Conservation (phyloP, 805 yeast species). For the Cyberlindnera suaveolens region DNA sequence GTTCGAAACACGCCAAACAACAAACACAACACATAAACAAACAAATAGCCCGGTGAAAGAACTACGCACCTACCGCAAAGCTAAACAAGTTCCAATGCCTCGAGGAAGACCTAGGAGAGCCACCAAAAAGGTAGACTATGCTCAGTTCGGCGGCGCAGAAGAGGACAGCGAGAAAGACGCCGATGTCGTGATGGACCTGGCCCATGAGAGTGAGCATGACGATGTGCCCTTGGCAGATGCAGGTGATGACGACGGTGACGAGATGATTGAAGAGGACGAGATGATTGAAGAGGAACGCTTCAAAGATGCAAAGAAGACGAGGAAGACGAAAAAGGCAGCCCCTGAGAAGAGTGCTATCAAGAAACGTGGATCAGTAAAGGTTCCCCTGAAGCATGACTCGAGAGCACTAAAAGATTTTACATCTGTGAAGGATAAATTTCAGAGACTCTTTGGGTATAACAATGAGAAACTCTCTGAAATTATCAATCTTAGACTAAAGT, state of each 20-base stretch:
- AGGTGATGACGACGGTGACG: constrained; percentile 5
- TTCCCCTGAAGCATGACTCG: constrained; percentile 16
- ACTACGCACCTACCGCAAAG: too few relatives aligned
- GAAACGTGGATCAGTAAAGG: neutral
- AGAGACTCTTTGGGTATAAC: constrained; percentile 45
- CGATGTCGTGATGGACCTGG: constrained; percentile 5
- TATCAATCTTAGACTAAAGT: constrained; percentile 39
- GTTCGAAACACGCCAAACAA: too few relatives aligned
- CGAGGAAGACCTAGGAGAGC: constrained; percentile 6
- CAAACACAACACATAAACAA: too few relatives aligned
- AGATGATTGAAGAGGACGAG: constrained; percentile 1
- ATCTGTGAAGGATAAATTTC: constrained; percentile 36
- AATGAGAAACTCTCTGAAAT: constrained; percentile 35
- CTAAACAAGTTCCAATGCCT: neutral
- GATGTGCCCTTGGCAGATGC: neutral
- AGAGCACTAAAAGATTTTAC: constrained; percentile 26
- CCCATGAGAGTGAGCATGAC: constrained; percentile 3
- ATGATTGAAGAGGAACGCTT: neutral
- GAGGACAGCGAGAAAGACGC: constrained; percentile 5
- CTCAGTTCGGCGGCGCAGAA: constrained; percentile 5
- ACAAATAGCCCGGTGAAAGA: too few relatives aligned
- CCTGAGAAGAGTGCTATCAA: constrained; percentile 1
- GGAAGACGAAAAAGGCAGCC: neutral
- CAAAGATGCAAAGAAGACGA: neutral
- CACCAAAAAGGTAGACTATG: constrained; percentile 7